Evolutionary conservation across 257 asterid genomes (phyloP).

Genomic region (Scutellaria baicalensis): DNA sequence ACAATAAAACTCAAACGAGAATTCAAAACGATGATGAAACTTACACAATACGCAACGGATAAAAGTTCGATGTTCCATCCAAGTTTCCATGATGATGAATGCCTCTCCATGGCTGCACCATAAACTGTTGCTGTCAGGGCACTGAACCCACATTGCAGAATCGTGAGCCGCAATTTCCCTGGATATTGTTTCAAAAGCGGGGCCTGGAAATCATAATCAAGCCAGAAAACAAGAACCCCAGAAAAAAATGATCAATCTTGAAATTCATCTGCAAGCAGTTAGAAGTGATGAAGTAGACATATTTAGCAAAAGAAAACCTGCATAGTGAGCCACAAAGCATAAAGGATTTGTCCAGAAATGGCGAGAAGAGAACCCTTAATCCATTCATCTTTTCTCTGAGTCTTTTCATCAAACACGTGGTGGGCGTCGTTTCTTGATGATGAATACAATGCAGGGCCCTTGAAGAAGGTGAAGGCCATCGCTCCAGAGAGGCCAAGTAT

Average conservation of each 20-base stretch:
- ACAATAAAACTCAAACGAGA: no score
- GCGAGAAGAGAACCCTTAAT: conserved; percentile 53
- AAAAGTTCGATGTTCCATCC: conserved; percentile 44
- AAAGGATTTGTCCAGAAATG: conserved; percentile 32
- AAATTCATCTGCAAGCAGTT: neutral
- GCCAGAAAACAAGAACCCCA: neutral
- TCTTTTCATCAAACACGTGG: neutral
- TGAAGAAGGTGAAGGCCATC: conserved; percentile 46
- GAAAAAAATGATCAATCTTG: neutral
- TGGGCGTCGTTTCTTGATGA: conserved; percentile 5
- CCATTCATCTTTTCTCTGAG: conserved; percentile 37
- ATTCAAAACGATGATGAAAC: neutral
- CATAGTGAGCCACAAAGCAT: conserved; percentile 54
- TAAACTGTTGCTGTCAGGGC: conserved; percentile 32
- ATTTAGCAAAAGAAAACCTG: conserved; percentile 25
- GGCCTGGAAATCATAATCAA: conserved; percentile 9
- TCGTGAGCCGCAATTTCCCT: conserved; percentile 36
- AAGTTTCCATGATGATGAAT: conserved; percentile 40
- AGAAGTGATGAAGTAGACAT: neutral
- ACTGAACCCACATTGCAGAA: conserved; percentile 48
- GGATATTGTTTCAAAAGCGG: conserved; percentile 40
- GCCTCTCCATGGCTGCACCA: conserved; percentile 29
- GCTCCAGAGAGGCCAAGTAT: conserved; percentile 38
- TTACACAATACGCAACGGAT: conserved; percentile 37
- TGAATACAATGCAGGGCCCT: conserved; percentile 44